phyloP scores from a whole-genome alignment of 441 rosid genomes.

The Populus hybrid region DNA sequence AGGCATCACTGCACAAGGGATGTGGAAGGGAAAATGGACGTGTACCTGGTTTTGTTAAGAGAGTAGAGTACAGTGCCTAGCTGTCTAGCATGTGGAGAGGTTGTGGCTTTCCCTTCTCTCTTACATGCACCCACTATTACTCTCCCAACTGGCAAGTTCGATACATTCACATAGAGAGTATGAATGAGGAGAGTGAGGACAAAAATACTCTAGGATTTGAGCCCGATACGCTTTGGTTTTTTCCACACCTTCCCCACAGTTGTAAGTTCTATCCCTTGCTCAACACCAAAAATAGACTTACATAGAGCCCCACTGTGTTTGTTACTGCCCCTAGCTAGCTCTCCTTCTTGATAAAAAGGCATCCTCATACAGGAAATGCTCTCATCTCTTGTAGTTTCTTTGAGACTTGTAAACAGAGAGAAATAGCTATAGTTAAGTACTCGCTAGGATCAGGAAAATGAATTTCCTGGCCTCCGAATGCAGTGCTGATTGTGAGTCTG shows the following conservation, averaged over 20 bases:
- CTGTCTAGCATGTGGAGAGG: slow-evolving; percentile 63
- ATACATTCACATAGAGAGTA: slow-evolving; percentile 27
- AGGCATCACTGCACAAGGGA: slow-evolving; percentile 18
- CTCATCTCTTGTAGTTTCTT: background rate
- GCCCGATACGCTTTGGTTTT: slow-evolving; percentile 24
- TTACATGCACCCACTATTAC: slow-evolving; percentile 29
- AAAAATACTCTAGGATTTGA: slow-evolving; percentile 33
- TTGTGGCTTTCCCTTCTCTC: slow-evolving; percentile 21
- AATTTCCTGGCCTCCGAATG: slow-evolving; percentile 49
- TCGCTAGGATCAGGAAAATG: slow-evolving; percentile 21
- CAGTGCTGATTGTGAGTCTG: slow-evolving; percentile 87
- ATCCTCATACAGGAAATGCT: background rate
- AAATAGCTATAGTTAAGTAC: background rate
- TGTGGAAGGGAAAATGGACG: slow-evolving; percentile 37
- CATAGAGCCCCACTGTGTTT: background rate
- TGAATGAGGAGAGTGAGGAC: slow-evolving; percentile 26
- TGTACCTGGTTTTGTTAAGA: slow-evolving; percentile 45
- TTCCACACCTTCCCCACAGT: slow-evolving; percentile 2
- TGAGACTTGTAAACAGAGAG: background rate
- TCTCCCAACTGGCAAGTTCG: slow-evolving; percentile 46
- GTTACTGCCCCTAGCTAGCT: background rate
- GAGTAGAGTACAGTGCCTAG: slow-evolving; percentile 47
- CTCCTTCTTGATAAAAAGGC: background rate
- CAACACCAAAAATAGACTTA: background rate
- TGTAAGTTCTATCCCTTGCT: background rate